Percentiles rank a stretch among this genome's conserved stretches.
These are phyloP conservation scores for Oryza brachyantha DNA, from an alignment of 176 grass and related monocot species.

Conservation along the genomic window DNA sequence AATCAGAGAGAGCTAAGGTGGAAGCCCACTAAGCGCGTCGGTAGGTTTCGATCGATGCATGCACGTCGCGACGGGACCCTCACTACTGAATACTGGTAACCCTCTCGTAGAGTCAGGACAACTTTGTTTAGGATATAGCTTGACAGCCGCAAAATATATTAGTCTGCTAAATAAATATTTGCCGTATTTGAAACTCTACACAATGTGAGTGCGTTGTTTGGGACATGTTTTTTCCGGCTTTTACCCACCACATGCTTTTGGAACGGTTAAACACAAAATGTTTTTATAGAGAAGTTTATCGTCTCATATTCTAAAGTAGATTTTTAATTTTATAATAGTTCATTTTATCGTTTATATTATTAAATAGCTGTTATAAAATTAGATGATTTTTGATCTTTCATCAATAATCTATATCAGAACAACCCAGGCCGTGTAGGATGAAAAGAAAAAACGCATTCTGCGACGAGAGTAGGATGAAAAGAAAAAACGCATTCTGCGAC, in stretches of 20 bases:
- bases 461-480: background rate
- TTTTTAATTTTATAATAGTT: no score
- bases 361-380: no score
- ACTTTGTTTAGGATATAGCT: background rate
- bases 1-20: background rate
- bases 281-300: no score
- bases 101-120: background rate
- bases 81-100: slow-evolving; percentile 7
- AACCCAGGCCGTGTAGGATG: no score
- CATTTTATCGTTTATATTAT: no score
- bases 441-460: background rate
- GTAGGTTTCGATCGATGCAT: slow-evolving; percentile 24
- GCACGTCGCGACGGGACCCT: slow-evolving; percentile 44
- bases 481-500: background rate
- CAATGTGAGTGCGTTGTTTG: no score
- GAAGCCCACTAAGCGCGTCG: slow-evolving; percentile 47
- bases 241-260: no score
- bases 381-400: no score
- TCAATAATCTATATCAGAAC: no score
- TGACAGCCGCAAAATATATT: background rate
- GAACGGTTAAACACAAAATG: no score
- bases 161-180: background rate
- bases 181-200: background rate
- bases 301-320: no score
- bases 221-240: no score